Evolutionary conservation across 257 asterid genomes (phyloP).

Genomic region (Fraxinus excelsior): DNA sequence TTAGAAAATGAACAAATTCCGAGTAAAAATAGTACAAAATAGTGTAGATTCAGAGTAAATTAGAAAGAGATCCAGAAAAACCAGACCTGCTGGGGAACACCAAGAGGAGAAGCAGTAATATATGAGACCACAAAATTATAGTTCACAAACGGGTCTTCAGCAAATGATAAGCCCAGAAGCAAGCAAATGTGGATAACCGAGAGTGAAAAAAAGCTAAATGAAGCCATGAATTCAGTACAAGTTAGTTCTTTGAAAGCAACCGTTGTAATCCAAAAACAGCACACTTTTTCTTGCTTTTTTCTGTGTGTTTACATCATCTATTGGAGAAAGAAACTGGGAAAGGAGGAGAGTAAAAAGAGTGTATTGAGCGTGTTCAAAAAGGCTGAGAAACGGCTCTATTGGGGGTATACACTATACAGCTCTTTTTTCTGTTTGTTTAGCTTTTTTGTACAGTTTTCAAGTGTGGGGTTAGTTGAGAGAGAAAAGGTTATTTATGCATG

Average conservation of each 20-base stretch:
- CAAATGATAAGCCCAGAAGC: constrained; percentile 53
- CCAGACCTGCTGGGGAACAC: constrained; percentile 90
- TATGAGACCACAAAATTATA: constrained; percentile 73
- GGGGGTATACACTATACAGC: no score
- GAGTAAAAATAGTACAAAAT: neutral
- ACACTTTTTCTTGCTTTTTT: constrained; percentile 26
- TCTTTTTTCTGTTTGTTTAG: no score
- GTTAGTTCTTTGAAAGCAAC: constrained; percentile 1
- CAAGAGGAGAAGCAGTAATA: constrained; percentile 97
- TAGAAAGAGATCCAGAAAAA: constrained; percentile 9
- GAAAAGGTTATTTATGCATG: constrained; percentile 2
- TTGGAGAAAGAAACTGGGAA: constrained; percentile 12
- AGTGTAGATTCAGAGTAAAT: neutral
- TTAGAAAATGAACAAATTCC: neutral
- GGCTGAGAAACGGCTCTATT: constrained; percentile 32
- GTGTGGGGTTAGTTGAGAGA: neutral
- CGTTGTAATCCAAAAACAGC: constrained; percentile 16
- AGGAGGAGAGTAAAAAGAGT: constrained; percentile 24
- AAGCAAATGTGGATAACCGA: constrained; percentile 46
- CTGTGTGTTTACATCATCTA: constrained; percentile 64
- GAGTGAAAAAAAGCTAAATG: constrained; percentile 31
- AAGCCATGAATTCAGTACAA: constrained; percentile 49
- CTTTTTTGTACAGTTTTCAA: neutral
- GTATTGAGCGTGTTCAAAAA: constrained; percentile 7
- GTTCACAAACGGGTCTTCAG: constrained; percentile 71